Conservation (phyloP, 257 asterid species). For the Solanum ossicruentum region DNA sequence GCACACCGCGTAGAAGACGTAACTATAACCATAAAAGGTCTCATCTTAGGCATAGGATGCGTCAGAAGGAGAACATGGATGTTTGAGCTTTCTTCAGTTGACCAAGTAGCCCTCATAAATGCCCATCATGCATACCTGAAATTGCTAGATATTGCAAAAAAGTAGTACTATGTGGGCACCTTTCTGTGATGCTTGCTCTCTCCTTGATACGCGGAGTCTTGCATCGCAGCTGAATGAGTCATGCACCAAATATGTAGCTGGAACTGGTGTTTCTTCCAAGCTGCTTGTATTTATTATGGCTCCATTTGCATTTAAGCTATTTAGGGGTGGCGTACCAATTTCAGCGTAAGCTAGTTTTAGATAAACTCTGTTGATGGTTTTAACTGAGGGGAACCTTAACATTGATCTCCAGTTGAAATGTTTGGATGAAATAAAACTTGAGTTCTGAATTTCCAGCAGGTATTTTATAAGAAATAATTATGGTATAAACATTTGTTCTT, state of each 20-base stretch:
- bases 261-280: neutral
- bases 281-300: neutral
- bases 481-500: neutral
- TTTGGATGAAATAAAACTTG: neutral
- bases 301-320: neutral
- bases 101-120: neutral
- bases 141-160: neutral
- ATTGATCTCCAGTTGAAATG: neutral
- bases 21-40: conserved; percentile 29
- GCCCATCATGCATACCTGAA: too few species aligned
- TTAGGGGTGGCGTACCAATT: neutral
- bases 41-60: conserved; percentile 42
- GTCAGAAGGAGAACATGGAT: conserved; percentile 30
- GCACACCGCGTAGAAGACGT: conserved; percentile 10
- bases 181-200: neutral
- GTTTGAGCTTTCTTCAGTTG: conserved; percentile 10
- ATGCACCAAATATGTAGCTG: neutral
- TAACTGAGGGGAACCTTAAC: neutral
- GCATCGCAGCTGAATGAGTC: neutral
- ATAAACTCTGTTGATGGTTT: neutral
- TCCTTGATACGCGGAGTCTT: neutral
- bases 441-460: neutral
- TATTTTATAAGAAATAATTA: neutral
- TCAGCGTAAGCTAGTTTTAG: neutral
- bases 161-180: neutral